Base-by-base conservation (phyloP, 768 basidiomycete species). In the Stropharia rugosoannulata region DNA sequence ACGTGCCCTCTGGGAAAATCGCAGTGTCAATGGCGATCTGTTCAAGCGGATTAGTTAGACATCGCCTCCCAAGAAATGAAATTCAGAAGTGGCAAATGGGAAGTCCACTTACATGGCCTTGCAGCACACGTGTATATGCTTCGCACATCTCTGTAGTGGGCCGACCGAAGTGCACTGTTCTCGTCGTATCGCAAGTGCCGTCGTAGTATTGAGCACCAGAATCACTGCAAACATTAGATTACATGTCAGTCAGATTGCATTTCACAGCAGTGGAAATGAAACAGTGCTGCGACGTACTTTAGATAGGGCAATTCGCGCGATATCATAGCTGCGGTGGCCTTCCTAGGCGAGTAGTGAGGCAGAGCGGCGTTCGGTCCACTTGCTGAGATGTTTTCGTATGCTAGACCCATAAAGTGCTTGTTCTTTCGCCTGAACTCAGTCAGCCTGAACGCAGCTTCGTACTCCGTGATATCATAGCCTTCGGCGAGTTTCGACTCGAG, bases 91-190 rank as follows among this genome's bases (percentile, higher is more conserved):
- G 52, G 60, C 50, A 62, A 57, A 59, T 47, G 51, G 41, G 65
- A 58, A 57, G 65, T 45, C 57, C 38, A 80, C 90, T 64, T 76
- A 93, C 92, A 74, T 99, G 97, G 7, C 95, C 96, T 73, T 99
- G 97, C 55, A 99, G 69, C 41, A 98, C 97, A 44, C 94, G 80
- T 29, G 97, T 99, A 71, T 86, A 99, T 1, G 96, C 94, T 61
- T 95, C 89, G 67, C 84, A 87, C 68, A 93, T 87, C 59, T 93
- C 89, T n/a, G 77, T 57, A n/a, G 87, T 85, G 6, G 91, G 90
- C n/a, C 86, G 81, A 40, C 94, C 93, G 65, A 95, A 92, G 73
- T 93, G 90, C 27, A 93, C 72, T 0, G 90, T 92, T 47, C 90
- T 82, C 12, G 88, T 89, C 22, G 87, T 90, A 66, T 92, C 87